Evolutionary conservation across 495 filamentous ascomycete genomes (phyloP).

Genomic region (Bacidia rubella): DNA sequence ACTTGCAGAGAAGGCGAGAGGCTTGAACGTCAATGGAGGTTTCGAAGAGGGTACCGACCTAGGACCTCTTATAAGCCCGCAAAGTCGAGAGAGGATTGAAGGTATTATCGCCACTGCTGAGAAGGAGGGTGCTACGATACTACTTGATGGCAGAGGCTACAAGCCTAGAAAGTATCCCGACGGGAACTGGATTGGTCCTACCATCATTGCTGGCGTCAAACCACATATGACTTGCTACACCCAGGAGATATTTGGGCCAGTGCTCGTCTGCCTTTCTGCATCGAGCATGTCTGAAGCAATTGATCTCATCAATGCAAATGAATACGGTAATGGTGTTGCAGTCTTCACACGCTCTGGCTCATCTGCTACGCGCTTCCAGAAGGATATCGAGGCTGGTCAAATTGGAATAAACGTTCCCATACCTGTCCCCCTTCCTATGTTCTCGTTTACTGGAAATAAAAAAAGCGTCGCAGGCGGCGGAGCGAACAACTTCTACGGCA

Average conservation of each 20-base stretch:
- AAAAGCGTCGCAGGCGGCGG: conserved; percentile 87
- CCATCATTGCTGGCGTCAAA: conserved; percentile 88
- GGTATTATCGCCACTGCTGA: conserved; percentile 77
- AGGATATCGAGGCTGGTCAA: conserved; percentile 46
- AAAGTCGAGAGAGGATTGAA: conserved; percentile 85
- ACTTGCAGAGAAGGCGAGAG: conserved; percentile 80
- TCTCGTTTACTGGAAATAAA: conserved; percentile 97
- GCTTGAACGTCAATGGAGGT: conserved; percentile 80
- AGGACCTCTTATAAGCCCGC: conserved; percentile 90
- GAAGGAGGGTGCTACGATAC: conserved; percentile 82
- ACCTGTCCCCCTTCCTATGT: conserved; percentile 84
- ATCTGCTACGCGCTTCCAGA: conserved; percentile 50
- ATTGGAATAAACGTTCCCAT: conserved; percentile 57
- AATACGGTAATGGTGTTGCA: conserved; percentile 58
- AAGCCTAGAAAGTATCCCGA: conserved; percentile 88
- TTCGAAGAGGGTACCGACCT: conserved; percentile 92
- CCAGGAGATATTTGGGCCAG: conserved; percentile 95
- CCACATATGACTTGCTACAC: conserved; percentile 87
- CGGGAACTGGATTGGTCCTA: conserved; percentile 85
- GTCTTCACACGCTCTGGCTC: conserved; percentile 53
- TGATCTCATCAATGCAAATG: conserved; percentile 48
- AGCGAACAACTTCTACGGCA: conserved; percentile 89
- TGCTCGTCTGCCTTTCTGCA: conserved; percentile 51
- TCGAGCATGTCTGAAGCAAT: conserved; percentile 36
- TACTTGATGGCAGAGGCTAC: conserved; percentile 84